Percentiles rank a stretch among this genome's conserved stretches.
Evolutionary conservation across 139 green algal genomes (phyloP).

Genomic region (Coelastrella sp.): DNA sequence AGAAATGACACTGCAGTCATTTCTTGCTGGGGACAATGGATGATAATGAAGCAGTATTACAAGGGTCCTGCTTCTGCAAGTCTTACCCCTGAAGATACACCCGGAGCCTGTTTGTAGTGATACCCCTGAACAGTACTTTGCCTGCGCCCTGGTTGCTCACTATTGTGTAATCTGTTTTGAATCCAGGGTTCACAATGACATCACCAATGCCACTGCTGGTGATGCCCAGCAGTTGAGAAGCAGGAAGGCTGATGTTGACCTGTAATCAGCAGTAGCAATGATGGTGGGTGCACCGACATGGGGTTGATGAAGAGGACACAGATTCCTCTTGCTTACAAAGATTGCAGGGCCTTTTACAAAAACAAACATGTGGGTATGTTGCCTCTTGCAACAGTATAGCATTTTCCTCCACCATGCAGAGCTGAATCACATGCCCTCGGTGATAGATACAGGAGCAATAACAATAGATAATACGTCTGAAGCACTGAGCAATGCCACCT

Average conservation of each 20-base stretch:
- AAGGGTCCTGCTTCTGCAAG: not conserved
- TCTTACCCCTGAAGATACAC: not conserved
- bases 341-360: too few species aligned
- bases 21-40: too few species aligned
- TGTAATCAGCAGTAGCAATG: not conserved
- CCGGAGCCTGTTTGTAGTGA: not conserved
- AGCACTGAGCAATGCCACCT: too few species aligned
- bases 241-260: constrained; percentile 21
- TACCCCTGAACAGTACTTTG: not conserved
- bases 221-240: not conserved
- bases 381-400: too few species aligned
- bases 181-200: constrained; percentile 35
- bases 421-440: too few species aligned
- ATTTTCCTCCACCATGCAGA: too few species aligned
- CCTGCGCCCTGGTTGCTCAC: not conserved
- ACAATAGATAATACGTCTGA: too few species aligned
- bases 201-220: constrained; percentile 1
- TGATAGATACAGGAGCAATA: too few species aligned
- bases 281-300: not conserved
- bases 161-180: not conserved
- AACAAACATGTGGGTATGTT: too few species aligned
- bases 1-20: too few species aligned
- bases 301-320: not conserved
- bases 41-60: too few species aligned
- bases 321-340: too few species aligned